These are phyloP conservation scores for Periconia sp. DNA, from an alignment of 2,329 filamentous ascomycete genomes.

Conservation along the genomic window DNA sequence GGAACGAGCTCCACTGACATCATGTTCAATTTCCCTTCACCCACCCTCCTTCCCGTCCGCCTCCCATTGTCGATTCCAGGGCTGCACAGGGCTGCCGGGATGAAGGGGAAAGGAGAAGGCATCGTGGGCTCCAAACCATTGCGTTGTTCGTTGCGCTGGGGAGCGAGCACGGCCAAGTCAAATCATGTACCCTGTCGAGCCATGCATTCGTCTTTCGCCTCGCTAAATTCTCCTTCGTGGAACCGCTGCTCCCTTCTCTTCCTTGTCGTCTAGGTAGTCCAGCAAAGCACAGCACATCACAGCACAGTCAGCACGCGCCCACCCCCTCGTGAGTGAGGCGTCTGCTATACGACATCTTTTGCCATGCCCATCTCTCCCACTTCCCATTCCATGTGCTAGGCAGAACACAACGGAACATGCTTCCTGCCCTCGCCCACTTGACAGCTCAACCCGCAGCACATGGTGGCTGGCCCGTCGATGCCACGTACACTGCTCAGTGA, in stretches of 20 bases:
- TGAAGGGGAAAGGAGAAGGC: neutral
- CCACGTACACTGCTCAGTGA: slow-evolving; percentile 1
- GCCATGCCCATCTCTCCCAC: neutral
- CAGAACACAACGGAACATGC: no score
- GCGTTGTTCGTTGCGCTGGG: no score
- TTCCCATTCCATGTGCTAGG: neutral
- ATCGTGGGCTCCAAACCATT: no score
- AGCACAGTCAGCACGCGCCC: no score
- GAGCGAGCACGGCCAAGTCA: no score
- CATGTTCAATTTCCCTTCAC: neutral
- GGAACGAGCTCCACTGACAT: neutral
- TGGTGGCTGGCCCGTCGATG: slow-evolving; percentile 1
- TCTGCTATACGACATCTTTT: neutral
- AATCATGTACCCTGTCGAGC: no score
- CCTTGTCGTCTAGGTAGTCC: no score
- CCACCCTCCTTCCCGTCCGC: neutral
- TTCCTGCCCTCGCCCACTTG: neutral
- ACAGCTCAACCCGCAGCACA: slow-evolving; percentile 4
- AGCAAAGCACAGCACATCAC: no score
- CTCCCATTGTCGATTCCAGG: neutral
- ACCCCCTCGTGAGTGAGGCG: neutral
- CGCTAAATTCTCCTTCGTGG: no score
- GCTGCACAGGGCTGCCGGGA: neutral
- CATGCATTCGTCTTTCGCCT: no score
- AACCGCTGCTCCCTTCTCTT: neutral